phyloP scores from a whole-genome alignment of 2,329 filamentous ascomycete species.

The Cladophialophora exuberans region DNA sequence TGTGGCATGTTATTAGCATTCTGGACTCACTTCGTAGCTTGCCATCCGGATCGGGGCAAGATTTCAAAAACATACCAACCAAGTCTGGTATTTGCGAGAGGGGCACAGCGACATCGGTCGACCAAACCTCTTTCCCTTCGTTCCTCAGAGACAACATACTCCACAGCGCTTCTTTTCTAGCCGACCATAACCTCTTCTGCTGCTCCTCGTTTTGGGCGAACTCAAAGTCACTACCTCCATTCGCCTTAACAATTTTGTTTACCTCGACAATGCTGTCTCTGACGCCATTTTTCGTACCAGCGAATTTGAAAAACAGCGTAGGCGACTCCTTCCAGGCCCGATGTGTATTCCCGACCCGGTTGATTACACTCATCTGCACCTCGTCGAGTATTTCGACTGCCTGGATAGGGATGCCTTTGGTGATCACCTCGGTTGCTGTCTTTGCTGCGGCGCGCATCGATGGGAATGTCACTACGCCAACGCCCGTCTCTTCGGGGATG shows the following conservation, averaged over 20 bases:
- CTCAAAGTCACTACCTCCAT: slow-evolving; percentile 68
- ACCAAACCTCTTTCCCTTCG: slow-evolving; percentile 73
- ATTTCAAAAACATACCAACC: slow-evolving; percentile 33
- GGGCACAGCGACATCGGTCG: slow-evolving; percentile 82
- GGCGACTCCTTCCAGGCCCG: slow-evolving; percentile 71
- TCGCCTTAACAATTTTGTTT: slow-evolving; percentile 65
- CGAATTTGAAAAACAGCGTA: slow-evolving; percentile 84
- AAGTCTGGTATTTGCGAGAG: slow-evolving; percentile 67
- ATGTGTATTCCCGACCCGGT: slow-evolving; percentile 66
- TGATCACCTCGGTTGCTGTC: slow-evolving; percentile 73
- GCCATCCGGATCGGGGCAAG: too few relatives aligned
- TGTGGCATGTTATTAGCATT: slow-evolving; percentile 25
- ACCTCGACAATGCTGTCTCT: slow-evolving; percentile 77
- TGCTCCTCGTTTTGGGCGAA: slow-evolving; percentile 73
- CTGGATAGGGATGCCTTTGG: slow-evolving; percentile 71
- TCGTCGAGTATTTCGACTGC: slow-evolving; percentile 88
- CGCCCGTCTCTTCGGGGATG: slow-evolving; percentile 73
- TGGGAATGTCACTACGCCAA: slow-evolving; percentile 79
- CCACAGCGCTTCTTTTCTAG: slow-evolving; percentile 82
- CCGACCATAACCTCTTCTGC: slow-evolving; percentile 77
- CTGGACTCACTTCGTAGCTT: not conserved
- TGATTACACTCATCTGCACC: slow-evolving; percentile 82
- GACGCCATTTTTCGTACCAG: slow-evolving; percentile 62
- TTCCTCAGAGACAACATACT: slow-evolving; percentile 68
- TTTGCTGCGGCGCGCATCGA: slow-evolving; percentile 74